Evolutionary conservation across 2,329 filamentous ascomycete species (phyloP), one percentile per base, ranked within the genome.

Genomic region (Fusarium pininemorale): DNA sequence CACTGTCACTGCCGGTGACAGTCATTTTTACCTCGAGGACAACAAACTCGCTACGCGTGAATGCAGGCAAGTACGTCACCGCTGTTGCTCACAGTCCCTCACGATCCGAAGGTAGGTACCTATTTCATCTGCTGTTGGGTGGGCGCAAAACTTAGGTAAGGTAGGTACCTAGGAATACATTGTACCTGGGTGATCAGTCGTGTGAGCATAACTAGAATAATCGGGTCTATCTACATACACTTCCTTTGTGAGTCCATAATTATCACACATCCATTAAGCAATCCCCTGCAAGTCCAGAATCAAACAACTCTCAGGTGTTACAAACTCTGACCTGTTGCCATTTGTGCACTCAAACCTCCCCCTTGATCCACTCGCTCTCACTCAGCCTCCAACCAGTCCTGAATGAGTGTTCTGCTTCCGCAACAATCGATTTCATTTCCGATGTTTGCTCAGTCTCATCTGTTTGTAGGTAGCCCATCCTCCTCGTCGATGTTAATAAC

Each of bases 361-460:
- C 32, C 41, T 57, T 70, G 60, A 62, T 71, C 73, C 69, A 76
- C 38, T 72, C 65, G n/a, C 61, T 63, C n/a, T 77, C 74, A 24
- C 62, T 73, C 41, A 76, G 24, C n/a, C 56, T 67, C 66, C 66
- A 73, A 18, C 53, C 32, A 39, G 54, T 61, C 45, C 51, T 67
- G 39, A 68, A 74, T 7, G 61, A 71, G 30, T n/a, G 14, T 20
- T 64, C 66, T 32, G 48, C 38, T 56, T 69, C 64, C n/a, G 28
- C 32, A 41, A 38, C 38, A 35, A 48, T 61, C 14, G 50, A 55
- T 20, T 28, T 15, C 18, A 24, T 37, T 37, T 51, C 54, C 6
- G 71, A 42, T 30, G 38, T 12, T 13, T 30, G 8, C 28, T 45
- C 28, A 32, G 20, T 10, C 18, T 51, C 30, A 7, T 47, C 20